These are phyloP conservation scores for Bryopsis sp. DNA, from an alignment of 139 green algal species.

Conservation along the genomic window DNA sequence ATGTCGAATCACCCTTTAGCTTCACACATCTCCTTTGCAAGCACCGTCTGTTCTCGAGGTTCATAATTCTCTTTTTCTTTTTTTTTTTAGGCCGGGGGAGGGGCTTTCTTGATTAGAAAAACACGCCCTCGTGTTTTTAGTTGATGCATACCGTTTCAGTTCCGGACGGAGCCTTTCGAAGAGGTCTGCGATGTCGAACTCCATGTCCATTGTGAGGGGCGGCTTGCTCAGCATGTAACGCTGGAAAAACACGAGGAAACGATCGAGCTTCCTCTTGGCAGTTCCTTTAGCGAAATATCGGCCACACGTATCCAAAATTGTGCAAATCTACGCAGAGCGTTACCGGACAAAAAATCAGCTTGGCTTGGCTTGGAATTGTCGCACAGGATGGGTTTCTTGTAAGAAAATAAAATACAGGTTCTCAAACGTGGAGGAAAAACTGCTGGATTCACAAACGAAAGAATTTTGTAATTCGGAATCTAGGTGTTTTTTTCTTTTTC, in stretches of 20 bases:
- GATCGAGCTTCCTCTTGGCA: conserved; percentile 57
- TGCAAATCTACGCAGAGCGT: conserved; percentile 47
- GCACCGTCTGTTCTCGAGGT: too few species aligned
- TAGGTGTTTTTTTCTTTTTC: too few species aligned
- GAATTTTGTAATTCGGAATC: too few species aligned
- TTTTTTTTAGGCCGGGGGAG: too few species aligned
- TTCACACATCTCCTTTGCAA: too few species aligned
- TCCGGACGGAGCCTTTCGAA: conserved; percentile 58
- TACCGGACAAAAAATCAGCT: conserved; percentile 10
- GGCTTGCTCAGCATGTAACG: conserved; percentile 79
- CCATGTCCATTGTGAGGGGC: conserved; percentile 75
- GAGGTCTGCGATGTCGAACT: conserved; percentile 81
- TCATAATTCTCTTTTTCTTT: too few species aligned
- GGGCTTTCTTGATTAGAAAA: too few species aligned
- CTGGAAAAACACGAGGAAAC: conserved; percentile 88
- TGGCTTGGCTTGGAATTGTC: conserved; percentile 12
- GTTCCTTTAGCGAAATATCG: conserved; percentile 70
- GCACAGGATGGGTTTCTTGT: too few species aligned
- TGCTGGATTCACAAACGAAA: too few species aligned
- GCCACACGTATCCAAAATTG: conserved; percentile 75
- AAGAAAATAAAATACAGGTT: too few species aligned
- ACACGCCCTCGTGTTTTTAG: background rate
- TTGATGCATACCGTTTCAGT: conserved; percentile 32
- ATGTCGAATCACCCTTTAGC: too few species aligned
- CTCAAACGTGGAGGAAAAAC: too few species aligned